Base-by-base conservation (phyloP, 768 basidiomycete species). In the Suillus decipiens region DNA sequence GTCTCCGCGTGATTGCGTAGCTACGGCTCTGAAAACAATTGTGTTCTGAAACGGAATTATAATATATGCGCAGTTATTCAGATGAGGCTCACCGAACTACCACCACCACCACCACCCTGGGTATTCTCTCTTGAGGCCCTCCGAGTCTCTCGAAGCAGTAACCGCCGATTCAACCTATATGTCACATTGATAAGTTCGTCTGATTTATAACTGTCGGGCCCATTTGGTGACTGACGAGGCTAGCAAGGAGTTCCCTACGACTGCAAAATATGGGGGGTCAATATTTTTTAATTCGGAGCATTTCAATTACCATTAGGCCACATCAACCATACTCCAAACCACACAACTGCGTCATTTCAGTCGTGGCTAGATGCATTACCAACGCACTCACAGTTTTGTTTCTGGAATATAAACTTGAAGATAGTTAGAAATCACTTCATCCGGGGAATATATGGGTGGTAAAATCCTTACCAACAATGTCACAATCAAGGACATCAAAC, bases 401-500 rank as follows among this genome's bases (percentile, higher is more conserved):
- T 6, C 33, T n/a, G 10, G 6, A 22, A 10, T 34, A 54, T 6
- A 54, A 54, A 54, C 53, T 54, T 34, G 4, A 51, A 54, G 53
- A 11, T 54, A 14, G n/a, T 54, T n/a, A 34, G n/a, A 31, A 17
- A 33, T 10, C 1, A 17, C 50, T 54, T 33, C 11, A 54, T n/a
- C 14, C 10, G 33, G 6, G 53, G 53, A 54, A 54, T 19, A 36
- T 34, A 34, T n/a, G 12, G 5, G 19, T n/a, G 5, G 19, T n/a
- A 10, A 53, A 51, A 11, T 33, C 11, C 53, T 53, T 53, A 53
- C 51, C 51, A 53, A n/a, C 19, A n/a, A 19, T 53, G 51, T 31
- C 17, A 33, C 31, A n/a, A 19, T 14, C 3, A 54, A 11, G n/a
- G 53, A 33, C 53, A n/a, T 54, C 19, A 54, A 34, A 34, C 53